Percentiles rank a stretch among this genome's conserved stretches.
These are phyloP conservation scores for Geosmithia morbida DNA, from an alignment of 2,329 filamentous ascomycete species.

Conservation along the genomic window DNA sequence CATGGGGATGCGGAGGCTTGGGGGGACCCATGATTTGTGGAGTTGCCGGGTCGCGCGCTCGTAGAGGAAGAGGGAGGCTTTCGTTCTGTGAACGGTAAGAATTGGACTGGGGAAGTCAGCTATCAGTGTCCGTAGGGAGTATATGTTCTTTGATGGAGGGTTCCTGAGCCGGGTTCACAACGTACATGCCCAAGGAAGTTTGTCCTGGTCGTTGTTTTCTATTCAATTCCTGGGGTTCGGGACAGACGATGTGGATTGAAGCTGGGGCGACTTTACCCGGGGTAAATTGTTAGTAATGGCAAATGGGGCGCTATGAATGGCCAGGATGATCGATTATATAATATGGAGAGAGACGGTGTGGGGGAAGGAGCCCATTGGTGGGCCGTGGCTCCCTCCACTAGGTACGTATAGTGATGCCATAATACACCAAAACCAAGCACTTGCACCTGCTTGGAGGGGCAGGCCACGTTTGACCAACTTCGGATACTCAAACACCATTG, in stretches of 20 bases:
- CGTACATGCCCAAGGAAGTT: neutral
- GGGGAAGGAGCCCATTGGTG: neutral
- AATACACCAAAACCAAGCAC: neutral
- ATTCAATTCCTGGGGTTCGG: neutral
- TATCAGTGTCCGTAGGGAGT: neutral
- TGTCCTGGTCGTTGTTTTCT: neutral
- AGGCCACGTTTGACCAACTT: neutral
- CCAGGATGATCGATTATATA: neutral
- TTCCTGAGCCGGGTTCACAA: neutral
- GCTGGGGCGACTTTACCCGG: neutral
- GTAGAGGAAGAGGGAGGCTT: neutral
- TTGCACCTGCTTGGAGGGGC: neutral
- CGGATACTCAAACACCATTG: neutral
- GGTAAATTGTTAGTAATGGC: neutral
- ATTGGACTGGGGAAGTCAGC: neutral
- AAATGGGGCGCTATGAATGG: neutral
- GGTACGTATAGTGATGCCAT: neutral
- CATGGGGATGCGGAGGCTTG: slow-evolving; percentile 30
- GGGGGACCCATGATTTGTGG: slow-evolving; percentile 2
- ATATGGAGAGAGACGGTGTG: neutral
- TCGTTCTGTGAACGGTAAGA: neutral
- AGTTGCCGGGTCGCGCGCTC: neutral
- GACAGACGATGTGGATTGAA: neutral
- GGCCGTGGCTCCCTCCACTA: neutral
- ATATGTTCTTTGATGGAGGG: neutral